Evolutionary conservation across 2,329 filamentous ascomycete genomes (phyloP).

Genomic region (Gaeumannomyces sp.): DNA sequence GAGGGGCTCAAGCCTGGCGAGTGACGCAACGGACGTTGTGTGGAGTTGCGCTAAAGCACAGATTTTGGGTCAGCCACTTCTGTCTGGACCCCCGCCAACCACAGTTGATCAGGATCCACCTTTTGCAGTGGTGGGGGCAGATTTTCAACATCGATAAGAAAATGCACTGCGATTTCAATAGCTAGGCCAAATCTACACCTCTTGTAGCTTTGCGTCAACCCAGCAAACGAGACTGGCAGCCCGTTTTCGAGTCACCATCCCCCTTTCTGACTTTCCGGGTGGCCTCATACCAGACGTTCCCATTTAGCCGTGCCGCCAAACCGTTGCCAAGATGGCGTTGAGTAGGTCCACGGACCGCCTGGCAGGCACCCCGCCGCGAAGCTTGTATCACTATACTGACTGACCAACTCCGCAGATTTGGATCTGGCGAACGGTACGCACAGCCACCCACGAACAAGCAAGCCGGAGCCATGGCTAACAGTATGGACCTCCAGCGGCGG

Average conservation of each 20-base stretch:
- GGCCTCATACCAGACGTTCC: not conserved
- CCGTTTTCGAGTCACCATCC: not conserved
- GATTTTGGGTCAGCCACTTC: not conserved
- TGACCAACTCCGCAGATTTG: slow-evolving; percentile 52
- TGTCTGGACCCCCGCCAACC: not conserved
- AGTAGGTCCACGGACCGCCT: slow-evolving; percentile 35
- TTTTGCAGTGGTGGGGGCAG: not conserved
- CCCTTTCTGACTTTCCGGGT: slow-evolving; percentile 1
- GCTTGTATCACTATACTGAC: slow-evolving; percentile 1
- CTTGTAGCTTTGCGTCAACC: not conserved
- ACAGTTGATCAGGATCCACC: not conserved
- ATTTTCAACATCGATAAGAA: slow-evolving; percentile 1
- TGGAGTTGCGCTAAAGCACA: not conserved
- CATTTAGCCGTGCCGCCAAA: not conserved
- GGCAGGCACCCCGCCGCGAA: not conserved
- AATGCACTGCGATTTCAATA: not conserved
- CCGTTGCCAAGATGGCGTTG: slow-evolving; percentile 47
- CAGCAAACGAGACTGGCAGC: not conserved
- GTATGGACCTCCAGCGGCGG: slow-evolving; percentile 40
- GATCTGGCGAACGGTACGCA: slow-evolving; percentile 74
- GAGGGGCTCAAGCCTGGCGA: not conserved
- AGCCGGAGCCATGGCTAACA: slow-evolving; percentile 15
- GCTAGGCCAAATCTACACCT: not conserved
- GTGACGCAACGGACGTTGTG: not conserved
- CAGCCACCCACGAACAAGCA: slow-evolving; percentile 12